phyloP scores from a whole-genome alignment of 192 early-diverging fungal genomes.

The Chytriomyces sp. region DNA sequence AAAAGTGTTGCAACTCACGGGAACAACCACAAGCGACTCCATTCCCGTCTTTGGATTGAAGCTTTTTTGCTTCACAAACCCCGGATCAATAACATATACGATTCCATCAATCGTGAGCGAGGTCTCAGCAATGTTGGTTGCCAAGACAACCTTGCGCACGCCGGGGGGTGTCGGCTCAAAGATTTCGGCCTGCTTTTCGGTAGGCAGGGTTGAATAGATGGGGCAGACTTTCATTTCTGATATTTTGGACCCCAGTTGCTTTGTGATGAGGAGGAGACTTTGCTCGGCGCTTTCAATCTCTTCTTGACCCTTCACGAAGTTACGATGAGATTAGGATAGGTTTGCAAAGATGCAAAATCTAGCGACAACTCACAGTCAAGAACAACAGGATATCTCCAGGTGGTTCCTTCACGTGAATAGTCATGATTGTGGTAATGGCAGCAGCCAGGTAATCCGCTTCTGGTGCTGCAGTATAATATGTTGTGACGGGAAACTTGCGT shows the following conservation, averaged over 20 bases:
- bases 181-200: slow-evolving; percentile 93
- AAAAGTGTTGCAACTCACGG: slow-evolving; percentile 52
- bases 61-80: slow-evolving; percentile 94
- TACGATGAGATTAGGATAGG: background rate
- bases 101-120: slow-evolving; percentile 98
- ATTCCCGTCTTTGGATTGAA: slow-evolving; percentile 97
- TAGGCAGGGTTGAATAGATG: slow-evolving; percentile 91
- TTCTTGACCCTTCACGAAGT: slow-evolving; percentile 77
- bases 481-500: slow-evolving; percentile 88
- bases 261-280: slow-evolving; percentile 59
- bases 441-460: slow-evolving; percentile 96
- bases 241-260: slow-evolving; percentile 84
- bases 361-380: slow-evolving; percentile 61
- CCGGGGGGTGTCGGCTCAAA: slow-evolving; percentile 88
- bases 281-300: slow-evolving; percentile 96
- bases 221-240: slow-evolving; percentile 81
- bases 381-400: slow-evolving; percentile 94
- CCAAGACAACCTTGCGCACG: slow-evolving; percentile 80
- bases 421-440: slow-evolving; percentile 65
- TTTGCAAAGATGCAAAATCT: background rate
- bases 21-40: slow-evolving; percentile 93
- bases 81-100: slow-evolving; percentile 93
- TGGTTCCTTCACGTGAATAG: slow-evolving; percentile 86
- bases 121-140: slow-evolving; percentile 99
- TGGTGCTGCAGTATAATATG: slow-evolving; percentile 93